These are phyloP conservation scores for Collybia mongolica DNA, from an alignment of 768 basidiomycete species.

Conservation along the genomic window DNA sequence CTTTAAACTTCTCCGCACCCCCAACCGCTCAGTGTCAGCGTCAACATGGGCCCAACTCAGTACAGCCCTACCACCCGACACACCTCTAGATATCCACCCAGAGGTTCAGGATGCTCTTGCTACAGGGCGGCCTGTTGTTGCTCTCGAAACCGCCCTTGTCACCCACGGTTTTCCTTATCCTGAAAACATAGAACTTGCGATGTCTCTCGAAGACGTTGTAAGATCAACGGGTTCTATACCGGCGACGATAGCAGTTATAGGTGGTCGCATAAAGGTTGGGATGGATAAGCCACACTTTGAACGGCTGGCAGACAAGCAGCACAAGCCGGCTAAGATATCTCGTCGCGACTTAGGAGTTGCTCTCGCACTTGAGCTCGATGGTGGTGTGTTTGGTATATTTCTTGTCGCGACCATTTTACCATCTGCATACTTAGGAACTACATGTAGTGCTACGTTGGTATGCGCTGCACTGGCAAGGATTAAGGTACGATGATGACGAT, in stretches of 20 bases:
- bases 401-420: constrained; percentile 11
- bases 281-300: constrained; percentile 64
- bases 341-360: constrained; percentile 78
- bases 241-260: constrained; percentile 86
- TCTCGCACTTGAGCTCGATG: constrained; percentile 65
- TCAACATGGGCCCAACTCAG: constrained; percentile 1
- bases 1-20: background rate
- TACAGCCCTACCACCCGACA: constrained; percentile 16
- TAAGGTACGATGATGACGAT: constrained; percentile 46
- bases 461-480: constrained; percentile 84
- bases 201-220: constrained; percentile 71
- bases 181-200: constrained; percentile 67
- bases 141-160: constrained; percentile 89
- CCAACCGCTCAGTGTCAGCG: background rate
- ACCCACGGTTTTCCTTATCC: constrained; percentile 93
- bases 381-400: constrained; percentile 46
- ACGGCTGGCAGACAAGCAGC: constrained; percentile 54
- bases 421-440: constrained; percentile 43
- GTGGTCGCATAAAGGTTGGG: constrained; percentile 86
- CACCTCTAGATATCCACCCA: constrained; percentile 68
- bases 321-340: constrained; percentile 64
- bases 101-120: constrained; percentile 83
- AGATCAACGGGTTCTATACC: constrained; percentile 77
- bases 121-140: constrained; percentile 69
- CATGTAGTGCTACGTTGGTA: constrained; percentile 71